Base-by-base conservation (phyloP, 331 rosid species). In the Dryas integrifolia region DNA sequence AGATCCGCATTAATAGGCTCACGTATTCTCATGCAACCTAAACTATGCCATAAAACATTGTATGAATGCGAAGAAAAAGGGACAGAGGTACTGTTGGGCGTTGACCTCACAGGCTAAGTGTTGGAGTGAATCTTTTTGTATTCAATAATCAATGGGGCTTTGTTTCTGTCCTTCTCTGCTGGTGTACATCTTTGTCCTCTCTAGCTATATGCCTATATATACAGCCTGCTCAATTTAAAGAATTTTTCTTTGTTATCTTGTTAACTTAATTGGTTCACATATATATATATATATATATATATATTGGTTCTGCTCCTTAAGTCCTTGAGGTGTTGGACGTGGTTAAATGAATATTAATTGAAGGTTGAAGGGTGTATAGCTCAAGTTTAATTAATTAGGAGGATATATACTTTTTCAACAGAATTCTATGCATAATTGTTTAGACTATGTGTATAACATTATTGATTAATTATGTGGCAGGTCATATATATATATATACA, bases 1-100 rank as follows among this genome's bases (percentile, higher is more conserved):
- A 69, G 96, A 87, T 89, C 92, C 97, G 89, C 82, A 85, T 77
- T 85, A 83, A 74, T 76, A 81, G 92, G 92, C 77, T 76, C 87
- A 79, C 85, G 85, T 68, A 83, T 81, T 79, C 84, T 80, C 81
- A 80, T 62, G 85, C 83, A 84, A 57, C 50, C 82, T 82, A 84
- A 73, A 80, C 70, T 44, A 74, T 11, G 60, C 7, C 48, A 53
- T 72, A 82, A 74, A n/a, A 61, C 39, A 78, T 21, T 38, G 30
- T 12, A 70, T 39, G 51, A 13, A 73, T 65, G 45, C 52, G 53
- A 52, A 59, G 81, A 72, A 74, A 81, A 81, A 69, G 60, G 38
- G 72, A 68, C 72, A 55, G 21, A 53, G 35, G 41, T 15, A 83
- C 84, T 80, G 85, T 78, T 82, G 24, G 72, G 60, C 83, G 92